Conservation (phyloP, 257 asterid species). For the Gardenia jasminoides region DNA sequence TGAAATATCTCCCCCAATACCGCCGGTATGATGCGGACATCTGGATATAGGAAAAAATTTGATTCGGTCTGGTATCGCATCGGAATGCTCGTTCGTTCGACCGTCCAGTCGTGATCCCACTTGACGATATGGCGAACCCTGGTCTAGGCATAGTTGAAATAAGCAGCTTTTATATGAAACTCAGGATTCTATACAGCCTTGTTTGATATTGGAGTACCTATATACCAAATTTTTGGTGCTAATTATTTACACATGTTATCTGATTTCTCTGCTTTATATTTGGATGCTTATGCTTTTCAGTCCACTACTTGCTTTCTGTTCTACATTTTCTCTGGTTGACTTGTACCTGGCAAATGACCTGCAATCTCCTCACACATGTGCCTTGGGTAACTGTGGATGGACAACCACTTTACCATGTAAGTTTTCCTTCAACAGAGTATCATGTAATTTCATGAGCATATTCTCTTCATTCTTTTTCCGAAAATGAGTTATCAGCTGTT, state of each 20-base stretch:
- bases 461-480: neutral
- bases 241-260: neutral
- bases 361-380: conserved; percentile 76
- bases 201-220: neutral
- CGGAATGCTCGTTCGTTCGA: no score
- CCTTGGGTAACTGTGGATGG: conserved; percentile 94
- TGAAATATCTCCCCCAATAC: no score
- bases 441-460: neutral
- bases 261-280: neutral
- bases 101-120: no score
- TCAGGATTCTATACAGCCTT: neutral
- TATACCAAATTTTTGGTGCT: neutral
- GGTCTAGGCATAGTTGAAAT: neutral
- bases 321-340: conserved; percentile 7
- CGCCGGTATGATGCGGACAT: no score
- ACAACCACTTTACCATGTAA: conserved; percentile 80
- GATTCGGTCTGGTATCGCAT: no score
- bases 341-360: conserved; percentile 50
- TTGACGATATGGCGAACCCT: no score
- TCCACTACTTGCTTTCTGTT: neutral
- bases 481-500: neutral
- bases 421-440: conserved; percentile 28
- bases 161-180: neutral
- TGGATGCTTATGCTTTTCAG: neutral
- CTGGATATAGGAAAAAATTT: no score